A percentile compares a stretch with the other conserved stretches of the same genome.
Conservation (phyloP, 441 rosid species). For the Brassica hybrid region DNA sequence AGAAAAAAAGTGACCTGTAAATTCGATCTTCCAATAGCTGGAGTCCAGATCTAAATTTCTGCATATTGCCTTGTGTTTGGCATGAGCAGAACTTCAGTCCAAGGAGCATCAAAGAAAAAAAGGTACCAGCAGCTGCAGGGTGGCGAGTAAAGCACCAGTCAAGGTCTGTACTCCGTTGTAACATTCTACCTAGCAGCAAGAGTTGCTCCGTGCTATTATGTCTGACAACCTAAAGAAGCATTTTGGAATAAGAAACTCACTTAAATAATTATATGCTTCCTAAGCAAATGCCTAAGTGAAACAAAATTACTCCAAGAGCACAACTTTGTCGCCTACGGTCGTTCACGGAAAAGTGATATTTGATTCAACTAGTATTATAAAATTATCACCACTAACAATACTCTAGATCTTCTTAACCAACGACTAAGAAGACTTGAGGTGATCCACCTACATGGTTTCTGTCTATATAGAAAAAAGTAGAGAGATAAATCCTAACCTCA, state of each 20-base stretch:
- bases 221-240: constrained; percentile 72
- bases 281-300: constrained; percentile 20
- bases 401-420: constrained; percentile 15
- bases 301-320: constrained; percentile 8
- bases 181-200: constrained; percentile 87
- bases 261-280: constrained; percentile 22
- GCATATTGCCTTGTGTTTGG: constrained; percentile 85
- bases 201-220: constrained; percentile 96
- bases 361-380: constrained; percentile 22
- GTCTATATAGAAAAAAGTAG: constrained; percentile 10
- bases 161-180: constrained; percentile 83
- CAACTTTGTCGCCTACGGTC: constrained; percentile 23
- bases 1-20: constrained; percentile 62
- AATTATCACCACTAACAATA: constrained; percentile 16
- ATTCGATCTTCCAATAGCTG: constrained; percentile 93
- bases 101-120: constrained; percentile 96
- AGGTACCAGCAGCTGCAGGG: constrained; percentile 97
- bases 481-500: constrained; percentile 69
- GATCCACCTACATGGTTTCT: constrained; percentile 18
- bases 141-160: constrained; percentile 96
- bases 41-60: constrained; percentile 84
- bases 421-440: constrained; percentile 5
- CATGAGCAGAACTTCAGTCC: constrained; percentile 95
- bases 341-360: constrained; percentile 23
- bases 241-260: constrained; percentile 33